These are phyloP conservation scores for Friedmanniomyces endolithicus DNA, from an alignment of 495 filamentous ascomycete species.

Conservation along the genomic window DNA sequence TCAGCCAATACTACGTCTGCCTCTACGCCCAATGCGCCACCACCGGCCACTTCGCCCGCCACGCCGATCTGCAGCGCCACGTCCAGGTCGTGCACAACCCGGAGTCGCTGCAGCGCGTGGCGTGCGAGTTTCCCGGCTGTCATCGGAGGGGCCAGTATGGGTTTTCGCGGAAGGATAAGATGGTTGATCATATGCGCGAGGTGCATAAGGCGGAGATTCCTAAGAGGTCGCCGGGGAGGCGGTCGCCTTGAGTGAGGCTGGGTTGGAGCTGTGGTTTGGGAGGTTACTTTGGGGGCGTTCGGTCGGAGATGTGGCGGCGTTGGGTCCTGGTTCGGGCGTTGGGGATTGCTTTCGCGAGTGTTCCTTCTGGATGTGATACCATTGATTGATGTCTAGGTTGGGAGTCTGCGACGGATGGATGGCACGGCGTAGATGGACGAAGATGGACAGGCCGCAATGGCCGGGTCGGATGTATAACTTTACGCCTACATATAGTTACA, in stretches of 20 bases:
- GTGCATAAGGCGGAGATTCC: conserved; percentile 8
- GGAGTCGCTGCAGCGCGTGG: background rate
- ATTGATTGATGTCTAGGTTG: background rate
- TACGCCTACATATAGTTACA: background rate
- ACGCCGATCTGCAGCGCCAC: conserved; percentile 18
- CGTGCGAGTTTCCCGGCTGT: conserved; percentile 11
- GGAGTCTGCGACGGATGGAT: background rate
- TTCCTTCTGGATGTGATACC: background rate
- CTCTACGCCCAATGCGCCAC: background rate
- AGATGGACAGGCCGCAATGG: background rate
- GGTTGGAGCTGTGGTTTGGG: background rate
- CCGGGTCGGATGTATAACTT: background rate
- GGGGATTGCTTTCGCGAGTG: background rate
- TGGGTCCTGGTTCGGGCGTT: background rate
- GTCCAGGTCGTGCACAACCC: conserved; percentile 6
- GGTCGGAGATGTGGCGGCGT: no score
- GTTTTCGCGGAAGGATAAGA: conserved; percentile 18
- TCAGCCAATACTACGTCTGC: background rate
- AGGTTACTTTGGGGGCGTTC: no score
- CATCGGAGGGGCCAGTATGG: conserved; percentile 7
- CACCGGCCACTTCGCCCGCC: conserved; percentile 3
- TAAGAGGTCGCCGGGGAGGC: background rate
- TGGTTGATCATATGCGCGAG: conserved; percentile 18
- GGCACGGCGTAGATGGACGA: background rate
- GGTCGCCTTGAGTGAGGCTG: background rate